Percentiles rank a stretch among this genome's conserved stretches.
Evolutionary conservation across 768 basidiomycete genomes (phyloP).

Genomic region (Pleurotus tuoliensis): DNA sequence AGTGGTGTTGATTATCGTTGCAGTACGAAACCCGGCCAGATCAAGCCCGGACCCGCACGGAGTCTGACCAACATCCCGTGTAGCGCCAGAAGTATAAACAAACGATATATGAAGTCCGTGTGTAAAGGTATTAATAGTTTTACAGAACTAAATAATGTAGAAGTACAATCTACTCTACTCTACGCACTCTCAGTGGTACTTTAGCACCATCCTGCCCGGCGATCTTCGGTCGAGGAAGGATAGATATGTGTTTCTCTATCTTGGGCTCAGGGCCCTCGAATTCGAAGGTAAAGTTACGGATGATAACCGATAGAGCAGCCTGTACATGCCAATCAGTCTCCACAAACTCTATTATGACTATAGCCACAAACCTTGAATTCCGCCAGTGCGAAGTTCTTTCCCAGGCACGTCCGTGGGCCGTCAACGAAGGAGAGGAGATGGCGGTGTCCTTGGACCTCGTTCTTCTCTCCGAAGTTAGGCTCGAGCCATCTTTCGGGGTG

Average conservation of each 20-base stretch:
- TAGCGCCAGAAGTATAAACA: too few relatives aligned
- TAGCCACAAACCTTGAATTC: conserved; percentile 34
- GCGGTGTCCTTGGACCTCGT: conserved; percentile 42
- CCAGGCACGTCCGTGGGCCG: conserved; percentile 48
- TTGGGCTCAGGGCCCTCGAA: conserved; percentile 29
- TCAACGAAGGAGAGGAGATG: conserved; percentile 51
- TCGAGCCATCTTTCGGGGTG: conserved; percentile 63
- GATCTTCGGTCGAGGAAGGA: conserved; percentile 32
- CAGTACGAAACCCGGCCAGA: too few relatives aligned
- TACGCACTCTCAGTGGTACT: conserved; percentile 7
- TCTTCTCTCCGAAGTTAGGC: conserved; percentile 2
- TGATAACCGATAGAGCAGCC: conserved; percentile 39
- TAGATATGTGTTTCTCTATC: conserved; percentile 24
- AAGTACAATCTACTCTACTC: conserved; percentile 3
- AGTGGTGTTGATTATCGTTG: too few relatives aligned
- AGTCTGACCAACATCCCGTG: too few relatives aligned
- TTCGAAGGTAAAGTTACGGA: conserved; percentile 37
- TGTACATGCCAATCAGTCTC: conserved; percentile 11
- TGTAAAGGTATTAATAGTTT: too few relatives aligned
- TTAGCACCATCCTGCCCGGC: conserved; percentile 18
- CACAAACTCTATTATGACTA: background rate
- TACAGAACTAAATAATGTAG: background rate
- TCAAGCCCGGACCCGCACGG: too few relatives aligned
- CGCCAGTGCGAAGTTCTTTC: conserved; percentile 42
- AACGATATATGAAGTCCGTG: too few relatives aligned